Evolutionary conservation across 2,329 filamentous ascomycete genomes (phyloP).

Genomic region (Colletotrichum falcatum): DNA sequence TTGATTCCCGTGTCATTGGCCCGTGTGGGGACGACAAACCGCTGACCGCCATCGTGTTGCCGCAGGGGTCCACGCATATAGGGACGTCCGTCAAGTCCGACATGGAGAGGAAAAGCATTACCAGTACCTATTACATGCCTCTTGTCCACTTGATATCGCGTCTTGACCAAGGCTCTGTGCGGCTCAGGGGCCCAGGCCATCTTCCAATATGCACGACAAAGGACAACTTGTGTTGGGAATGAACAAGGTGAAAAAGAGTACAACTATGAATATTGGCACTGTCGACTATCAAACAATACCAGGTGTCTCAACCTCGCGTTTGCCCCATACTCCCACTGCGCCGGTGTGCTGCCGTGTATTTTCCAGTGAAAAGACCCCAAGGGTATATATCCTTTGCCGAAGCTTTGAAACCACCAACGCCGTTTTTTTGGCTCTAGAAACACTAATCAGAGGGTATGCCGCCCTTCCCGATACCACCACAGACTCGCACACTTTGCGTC

Average conservation of each 20-base stretch:
- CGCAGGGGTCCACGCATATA: too few species aligned
- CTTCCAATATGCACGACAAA: neutral
- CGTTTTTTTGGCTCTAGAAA: neutral
- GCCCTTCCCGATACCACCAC: neutral
- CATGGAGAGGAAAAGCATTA: too few species aligned
- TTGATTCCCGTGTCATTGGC: slow-evolving; percentile 27
- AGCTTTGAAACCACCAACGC: slow-evolving; percentile 17
- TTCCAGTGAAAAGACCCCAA: slow-evolving; percentile 16
- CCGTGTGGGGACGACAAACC: neutral
- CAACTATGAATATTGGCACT: neutral
- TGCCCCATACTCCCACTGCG: slow-evolving; percentile 2
- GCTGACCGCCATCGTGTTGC: too few species aligned
- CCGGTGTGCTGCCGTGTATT: slow-evolving; percentile 3
- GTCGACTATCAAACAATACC: neutral
- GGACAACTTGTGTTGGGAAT: too few species aligned
- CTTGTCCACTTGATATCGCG: neutral
- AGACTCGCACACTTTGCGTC: neutral
- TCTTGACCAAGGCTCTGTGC: too few species aligned
- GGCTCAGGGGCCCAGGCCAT: neutral
- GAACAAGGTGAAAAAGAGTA: neutral
- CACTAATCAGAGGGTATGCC: neutral
- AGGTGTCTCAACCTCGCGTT: neutral
- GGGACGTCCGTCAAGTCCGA: too few species aligned
- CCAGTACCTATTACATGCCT: too few species aligned
- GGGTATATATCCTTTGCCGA: slow-evolving; percentile 18